Conservation (phyloP, 2,329 filamentous ascomycete genomes). For the Pyrenochaeta sp. region DNA sequence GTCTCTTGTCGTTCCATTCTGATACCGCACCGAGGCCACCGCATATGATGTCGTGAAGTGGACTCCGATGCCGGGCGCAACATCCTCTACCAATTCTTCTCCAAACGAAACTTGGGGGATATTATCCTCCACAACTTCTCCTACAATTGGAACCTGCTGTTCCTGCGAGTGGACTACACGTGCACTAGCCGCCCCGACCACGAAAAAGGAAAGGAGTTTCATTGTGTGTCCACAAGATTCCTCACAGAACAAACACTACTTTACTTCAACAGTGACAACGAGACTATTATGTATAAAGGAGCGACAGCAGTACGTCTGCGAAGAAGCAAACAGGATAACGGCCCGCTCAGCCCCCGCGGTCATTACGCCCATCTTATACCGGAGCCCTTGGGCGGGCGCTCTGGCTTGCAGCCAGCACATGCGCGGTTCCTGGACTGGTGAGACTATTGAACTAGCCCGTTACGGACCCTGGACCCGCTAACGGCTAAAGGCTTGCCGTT, state of each 20-base stretch:
- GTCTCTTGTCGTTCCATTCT: conserved; percentile 32
- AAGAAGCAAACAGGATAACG: neutral
- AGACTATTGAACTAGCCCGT: neutral
- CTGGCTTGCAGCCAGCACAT: neutral
- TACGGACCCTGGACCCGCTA: neutral
- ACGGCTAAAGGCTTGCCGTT: conserved; percentile 4
- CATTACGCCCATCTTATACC: neutral
- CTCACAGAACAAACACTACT: neutral
- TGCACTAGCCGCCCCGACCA: neutral
- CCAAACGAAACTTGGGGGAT: neutral
- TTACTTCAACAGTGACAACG: neutral
- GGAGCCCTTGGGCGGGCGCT: neutral
- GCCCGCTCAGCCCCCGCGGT: neutral
- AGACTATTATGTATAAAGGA: neutral
- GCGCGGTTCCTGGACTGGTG: neutral
- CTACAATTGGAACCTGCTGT: conserved; percentile 1
- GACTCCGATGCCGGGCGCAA: conserved; percentile 28
- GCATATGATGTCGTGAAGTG: conserved; percentile 41
- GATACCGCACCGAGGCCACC: conserved; percentile 31
- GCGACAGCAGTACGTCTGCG: neutral
- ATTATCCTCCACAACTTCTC: neutral
- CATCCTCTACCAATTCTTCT: conserved; percentile 1
- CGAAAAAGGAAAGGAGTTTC: neutral
- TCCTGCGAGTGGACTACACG: neutral
- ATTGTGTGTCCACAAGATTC: neutral